phyloP scores from a whole-genome alignment of 331 rosid species.

The Pyracantha coccinea region DNA sequence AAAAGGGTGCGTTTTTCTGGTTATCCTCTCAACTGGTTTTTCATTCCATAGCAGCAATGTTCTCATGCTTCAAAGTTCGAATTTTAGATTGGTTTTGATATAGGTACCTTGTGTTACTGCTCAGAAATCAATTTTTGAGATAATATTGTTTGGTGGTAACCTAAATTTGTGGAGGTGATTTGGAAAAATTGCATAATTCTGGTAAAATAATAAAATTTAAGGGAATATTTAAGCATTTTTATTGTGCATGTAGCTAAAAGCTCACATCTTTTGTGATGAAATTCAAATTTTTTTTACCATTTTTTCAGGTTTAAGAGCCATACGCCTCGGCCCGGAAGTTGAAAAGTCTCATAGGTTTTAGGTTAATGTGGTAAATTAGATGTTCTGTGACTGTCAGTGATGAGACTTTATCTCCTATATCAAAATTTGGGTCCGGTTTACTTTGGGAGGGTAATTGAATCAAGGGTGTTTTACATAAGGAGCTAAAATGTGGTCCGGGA shows the following conservation, averaged over 20 bases:
- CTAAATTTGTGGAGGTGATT: neutral
- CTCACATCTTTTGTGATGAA: neutral
- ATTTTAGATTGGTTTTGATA: neutral
- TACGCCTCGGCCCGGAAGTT: conserved; percentile 8
- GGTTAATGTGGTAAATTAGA: neutral
- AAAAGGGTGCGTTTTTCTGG: neutral
- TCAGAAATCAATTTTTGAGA: neutral
- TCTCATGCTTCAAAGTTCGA: neutral
- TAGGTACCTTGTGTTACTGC: neutral
- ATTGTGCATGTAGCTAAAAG: neutral
- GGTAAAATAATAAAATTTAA: neutral
- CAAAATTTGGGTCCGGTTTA: conserved; percentile 9
- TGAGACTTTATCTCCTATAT: conserved; percentile 20
- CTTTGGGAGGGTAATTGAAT: conserved; percentile 13
- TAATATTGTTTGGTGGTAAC: neutral
- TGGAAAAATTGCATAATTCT: neutral
- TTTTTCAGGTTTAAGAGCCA: conserved; percentile 29
- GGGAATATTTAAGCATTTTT: neutral
- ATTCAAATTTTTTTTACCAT: neutral
- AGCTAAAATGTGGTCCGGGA: conserved; percentile 56
- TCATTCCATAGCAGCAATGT: neutral
- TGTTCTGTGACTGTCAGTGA: conserved; percentile 23
- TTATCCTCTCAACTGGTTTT: neutral
- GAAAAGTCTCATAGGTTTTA: neutral
- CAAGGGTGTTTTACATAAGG: conserved; percentile 21